These are phyloP conservation scores for Volvox reticuliferus DNA, from an alignment of 139 green algal species.

Conservation along the genomic window DNA sequence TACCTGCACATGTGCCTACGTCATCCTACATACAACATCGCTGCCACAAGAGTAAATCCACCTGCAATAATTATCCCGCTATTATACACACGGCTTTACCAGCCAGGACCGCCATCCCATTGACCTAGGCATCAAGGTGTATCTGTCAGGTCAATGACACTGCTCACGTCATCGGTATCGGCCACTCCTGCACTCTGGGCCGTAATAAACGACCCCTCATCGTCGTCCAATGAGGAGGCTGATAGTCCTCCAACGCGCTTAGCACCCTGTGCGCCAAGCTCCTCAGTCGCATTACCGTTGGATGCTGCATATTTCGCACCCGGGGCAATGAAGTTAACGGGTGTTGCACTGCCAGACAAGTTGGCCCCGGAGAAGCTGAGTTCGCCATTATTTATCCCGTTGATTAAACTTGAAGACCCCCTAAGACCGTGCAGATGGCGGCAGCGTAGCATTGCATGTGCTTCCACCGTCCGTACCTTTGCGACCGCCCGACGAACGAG, in stretches of 20 bases:
- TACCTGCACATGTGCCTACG: too few relatives aligned
- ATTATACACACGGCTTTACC: background rate
- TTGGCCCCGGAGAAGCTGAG: background rate
- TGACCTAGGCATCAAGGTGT: background rate
- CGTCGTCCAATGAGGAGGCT: background rate
- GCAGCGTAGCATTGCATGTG: background rate
- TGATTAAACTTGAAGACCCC: too few relatives aligned
- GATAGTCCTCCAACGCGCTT: background rate
- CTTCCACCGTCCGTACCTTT: background rate
- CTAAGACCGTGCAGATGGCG: too few relatives aligned
- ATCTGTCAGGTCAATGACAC: conserved; percentile 20
- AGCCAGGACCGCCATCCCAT: background rate
- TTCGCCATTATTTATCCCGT: too few relatives aligned
- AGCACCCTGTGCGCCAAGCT: too few relatives aligned
- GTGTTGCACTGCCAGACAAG: background rate
- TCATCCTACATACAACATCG: too few relatives aligned
- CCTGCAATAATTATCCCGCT: background rate
- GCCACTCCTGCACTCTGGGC: background rate
- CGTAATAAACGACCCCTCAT: background rate
- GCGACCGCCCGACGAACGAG: background rate
- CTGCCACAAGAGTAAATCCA: too few relatives aligned
- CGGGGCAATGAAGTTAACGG: too few relatives aligned
- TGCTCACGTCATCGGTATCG: background rate
- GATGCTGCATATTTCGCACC: too few relatives aligned
- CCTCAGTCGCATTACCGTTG: too few relatives aligned